A percentile compares a stretch with the other conserved stretches of the same genome.
Conservation (phyloP, 2,329 filamentous ascomycete species). For the Magnaporthiopsis incrustans region DNA sequence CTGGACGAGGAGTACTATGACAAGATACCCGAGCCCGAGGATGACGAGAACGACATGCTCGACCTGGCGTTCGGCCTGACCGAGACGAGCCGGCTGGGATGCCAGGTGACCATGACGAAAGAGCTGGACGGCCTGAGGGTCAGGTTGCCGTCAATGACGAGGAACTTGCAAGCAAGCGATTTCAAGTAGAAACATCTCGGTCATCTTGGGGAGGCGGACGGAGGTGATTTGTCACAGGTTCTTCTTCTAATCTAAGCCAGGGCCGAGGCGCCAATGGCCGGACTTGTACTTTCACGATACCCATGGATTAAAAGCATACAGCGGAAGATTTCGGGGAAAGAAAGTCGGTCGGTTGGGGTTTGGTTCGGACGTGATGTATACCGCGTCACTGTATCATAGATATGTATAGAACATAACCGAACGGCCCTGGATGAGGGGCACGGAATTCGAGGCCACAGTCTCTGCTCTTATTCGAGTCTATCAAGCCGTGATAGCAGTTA, state of each 20-base stretch:
- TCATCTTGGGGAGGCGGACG: background rate
- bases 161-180: slow-evolving; percentile 92
- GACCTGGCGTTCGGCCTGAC: slow-evolving; percentile 85
- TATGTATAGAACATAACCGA: background rate
- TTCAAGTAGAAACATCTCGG: slow-evolving; percentile 42
- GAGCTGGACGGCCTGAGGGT: slow-evolving; percentile 83
- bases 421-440: background rate
- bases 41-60: slow-evolving; percentile 84
- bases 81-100: slow-evolving; percentile 76
- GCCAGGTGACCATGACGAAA: slow-evolving; percentile 86
- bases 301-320: too few relatives aligned
- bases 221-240: background rate
- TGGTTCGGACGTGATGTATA: background rate
- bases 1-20: slow-evolving; percentile 66
- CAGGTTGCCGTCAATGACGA: slow-evolving; percentile 82
- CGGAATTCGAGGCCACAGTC: background rate
- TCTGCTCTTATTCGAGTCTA: background rate
- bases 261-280: too few relatives aligned
- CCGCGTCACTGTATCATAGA: background rate
- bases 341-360: too few relatives aligned
- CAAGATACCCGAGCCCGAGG: slow-evolving; percentile 67
- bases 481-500: too few relatives aligned
- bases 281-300: background rate
- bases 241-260: background rate
- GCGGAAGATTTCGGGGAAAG: too few relatives aligned